Percentiles rank a stretch among this genome's conserved stretches.
These are phyloP conservation scores for Syzygium aqueum DNA, from an alignment of 345 rosid species.

Conservation along the genomic window DNA sequence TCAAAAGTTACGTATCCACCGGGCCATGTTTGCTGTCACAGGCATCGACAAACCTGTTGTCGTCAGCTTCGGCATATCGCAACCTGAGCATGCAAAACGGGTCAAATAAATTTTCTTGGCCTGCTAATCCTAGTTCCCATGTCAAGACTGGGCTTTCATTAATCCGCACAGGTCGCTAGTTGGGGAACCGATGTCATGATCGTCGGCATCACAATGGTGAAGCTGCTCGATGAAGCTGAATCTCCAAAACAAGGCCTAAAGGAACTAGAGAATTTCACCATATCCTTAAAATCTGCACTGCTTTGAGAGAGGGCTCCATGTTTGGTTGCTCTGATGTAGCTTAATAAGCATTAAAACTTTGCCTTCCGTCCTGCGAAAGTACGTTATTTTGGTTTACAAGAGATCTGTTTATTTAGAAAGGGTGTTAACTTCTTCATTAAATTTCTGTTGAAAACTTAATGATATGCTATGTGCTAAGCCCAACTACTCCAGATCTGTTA, in stretches of 20 bases:
- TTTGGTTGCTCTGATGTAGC: neutral
- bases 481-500: neutral
- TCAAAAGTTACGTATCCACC: neutral
- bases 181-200: slow-evolving; percentile 90
- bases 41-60: slow-evolving; percentile 74
- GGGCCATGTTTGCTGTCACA: neutral
- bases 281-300: slow-evolving; percentile 59
- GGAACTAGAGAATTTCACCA: slow-evolving; percentile 50
- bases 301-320: slow-evolving; percentile 4
- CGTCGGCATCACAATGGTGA: slow-evolving; percentile 82
- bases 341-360: neutral
- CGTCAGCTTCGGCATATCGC: slow-evolving; percentile 77
- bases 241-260: slow-evolving; percentile 63
- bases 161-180: slow-evolving; percentile 46
- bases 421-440: neutral
- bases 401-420: neutral
- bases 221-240: slow-evolving; percentile 59
- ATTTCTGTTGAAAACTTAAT: neutral
- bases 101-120: slow-evolving; percentile 14
- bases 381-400: neutral
- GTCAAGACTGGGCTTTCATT: neutral
- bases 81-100: slow-evolving; percentile 76
- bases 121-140: neutral
- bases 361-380: neutral
- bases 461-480: neutral